Evolutionary conservation across 352 stramenopile species (phyloP), one percentile per base, ranked within the genome.

Genomic region (Blastocystis sp.): DNA sequence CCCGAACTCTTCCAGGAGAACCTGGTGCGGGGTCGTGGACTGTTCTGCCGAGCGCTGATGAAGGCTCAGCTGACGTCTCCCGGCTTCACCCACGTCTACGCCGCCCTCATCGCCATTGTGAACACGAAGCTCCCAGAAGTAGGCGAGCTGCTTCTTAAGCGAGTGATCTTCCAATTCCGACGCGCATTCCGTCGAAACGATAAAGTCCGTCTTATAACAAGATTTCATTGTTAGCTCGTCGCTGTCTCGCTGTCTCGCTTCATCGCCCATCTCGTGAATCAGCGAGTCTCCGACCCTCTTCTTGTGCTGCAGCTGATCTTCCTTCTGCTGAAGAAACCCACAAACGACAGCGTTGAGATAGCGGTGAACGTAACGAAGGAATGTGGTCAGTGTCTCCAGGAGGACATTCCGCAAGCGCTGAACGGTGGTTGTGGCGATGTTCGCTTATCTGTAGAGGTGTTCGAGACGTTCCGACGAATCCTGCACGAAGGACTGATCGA

Each of bases 121-220:
- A 99, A 99, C 92, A 98, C 96, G 0, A 99, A 99, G 90, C 94
- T 99, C 64, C 97, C 97, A 0, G 96, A 99, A 91, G 96, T 96
- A 66, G 97, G 97, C 39, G 97, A 99, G 88, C 92, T 98, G 2
- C 79, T 98, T 24, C 90, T 98, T 30, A 96, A 96, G 81, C 92
- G 96, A 50, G 93, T 98, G 0, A 95, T 99, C 41, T 93, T 97
- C 55, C 92, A 93, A 30, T 99, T 99, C 91, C 95, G 96, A 1
- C 93, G 95, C 8, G 93, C 95, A n/a, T 99, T 98, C 90, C 96
- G 98, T 91, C 93, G 96, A n/a, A 93, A 95, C 11, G 96, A 99
- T 92, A 98, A 98, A 90, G 94, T 97, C 3, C 34, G 0, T 8
- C 20, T 24, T 34, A n/a, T 16, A 20, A 20, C 37, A 16, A 18